Percentiles rank a stretch among this genome's conserved stretches.
These are phyloP conservation scores for Heterobasidion irregulare DNA, from an alignment of 1,284 basidiomycete species.

Conservation along the genomic window DNA sequence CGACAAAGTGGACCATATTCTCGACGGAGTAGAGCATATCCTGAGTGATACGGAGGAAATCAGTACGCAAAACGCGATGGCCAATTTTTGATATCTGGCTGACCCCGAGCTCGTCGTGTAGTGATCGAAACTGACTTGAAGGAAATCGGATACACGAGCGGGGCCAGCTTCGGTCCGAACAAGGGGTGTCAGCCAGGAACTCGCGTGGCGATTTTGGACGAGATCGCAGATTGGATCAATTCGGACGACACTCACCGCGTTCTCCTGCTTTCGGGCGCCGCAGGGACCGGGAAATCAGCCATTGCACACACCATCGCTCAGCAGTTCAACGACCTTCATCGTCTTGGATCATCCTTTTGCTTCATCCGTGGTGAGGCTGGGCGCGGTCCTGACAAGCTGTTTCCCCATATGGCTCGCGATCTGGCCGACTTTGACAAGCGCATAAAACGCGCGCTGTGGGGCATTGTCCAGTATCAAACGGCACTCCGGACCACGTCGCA, in stretches of 20 bases:
- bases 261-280: too few relatives aligned
- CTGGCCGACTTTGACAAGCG: neutral
- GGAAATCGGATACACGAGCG: neutral
- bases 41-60: neutral
- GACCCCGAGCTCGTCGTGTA: neutral
- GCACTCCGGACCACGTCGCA: neutral
- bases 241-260: neutral
- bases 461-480: neutral
- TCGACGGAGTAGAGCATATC: too few relatives aligned
- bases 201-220: neutral
- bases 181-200: neutral
- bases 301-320: neutral
- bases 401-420: neutral
- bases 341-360: neutral
- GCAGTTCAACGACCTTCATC: neutral
- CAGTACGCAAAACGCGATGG: neutral
- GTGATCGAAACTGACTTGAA: neutral
- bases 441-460: neutral
- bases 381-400: neutral
- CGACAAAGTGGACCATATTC: too few relatives aligned
- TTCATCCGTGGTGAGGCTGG: neutral
- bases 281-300: neutral
- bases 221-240: neutral
- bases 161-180: neutral
- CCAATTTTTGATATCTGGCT: neutral